Base-by-base conservation (phyloP, 2,329 filamentous ascomycete genomes). In the Aureobasidium sp. region DNA sequence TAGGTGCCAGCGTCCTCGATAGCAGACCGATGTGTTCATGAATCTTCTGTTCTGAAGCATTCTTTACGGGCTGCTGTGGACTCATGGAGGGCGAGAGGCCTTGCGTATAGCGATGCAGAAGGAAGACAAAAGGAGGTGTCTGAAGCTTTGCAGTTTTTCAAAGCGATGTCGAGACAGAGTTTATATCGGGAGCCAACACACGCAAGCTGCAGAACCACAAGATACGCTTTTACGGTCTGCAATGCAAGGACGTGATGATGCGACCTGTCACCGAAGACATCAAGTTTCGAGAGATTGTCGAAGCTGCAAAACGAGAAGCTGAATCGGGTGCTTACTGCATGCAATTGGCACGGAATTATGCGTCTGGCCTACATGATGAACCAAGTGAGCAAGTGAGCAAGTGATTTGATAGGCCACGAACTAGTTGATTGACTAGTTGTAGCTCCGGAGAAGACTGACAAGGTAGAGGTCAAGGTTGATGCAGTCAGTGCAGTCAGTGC, bases 1-100 rank as follows among this genome's bases (percentile, higher is more conserved):
- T 95, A 57, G 85, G 82, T 54, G 93, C 78, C 31, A 95, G 71
- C 0, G 92, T 96, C 68, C 83, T 85, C 0, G 90, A 90, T 47
- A 97, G 78, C 33, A 97, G 69, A 4, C 90, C 94, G 62, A 86
- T 23, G 4, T 35, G 55, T 3, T 38, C 15, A 25, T 40, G 21
- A 23, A 11, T n/a, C 3, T 23, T 19, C 4, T 43, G n/a, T 11
- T 31, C 81, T 21, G 13, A 21, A 25, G 23, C 4, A 45, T 46
- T 40, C 9, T 25, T 13, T 23, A 35, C 2, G 21, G 19, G 27
- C 40, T 27, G 49, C 27, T 38, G 35, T 10, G 51, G 50, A 37
- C 45, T 31, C 35, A 53, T 53, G 27, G 40, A 19, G 29, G 40
- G 38, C 29, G 11, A 40, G 19, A 8, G 6, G 10, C 23, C 17